Base-by-base conservation (phyloP, 2,329 filamentous ascomycete species). In the Aspergillus candidus region DNA sequence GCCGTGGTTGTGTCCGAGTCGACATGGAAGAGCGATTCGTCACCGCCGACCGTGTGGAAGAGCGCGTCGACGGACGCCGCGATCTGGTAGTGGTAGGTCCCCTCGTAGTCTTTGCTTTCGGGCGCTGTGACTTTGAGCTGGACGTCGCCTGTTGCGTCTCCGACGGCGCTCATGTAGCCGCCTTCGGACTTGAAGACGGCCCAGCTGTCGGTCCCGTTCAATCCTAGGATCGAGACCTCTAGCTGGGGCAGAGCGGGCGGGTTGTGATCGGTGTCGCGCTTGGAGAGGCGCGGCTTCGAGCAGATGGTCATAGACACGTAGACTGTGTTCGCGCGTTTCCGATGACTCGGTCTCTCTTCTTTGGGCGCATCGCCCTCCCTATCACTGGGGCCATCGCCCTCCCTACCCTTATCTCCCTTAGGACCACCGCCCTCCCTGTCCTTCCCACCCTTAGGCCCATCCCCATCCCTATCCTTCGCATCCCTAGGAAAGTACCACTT, bases 281-380 rank as follows among this genome's bases (percentile, higher is more conserved):
- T 70, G 33, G 77, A 78, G 33, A 75, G 72, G 14, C 67, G 62
- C 11, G 91, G 93, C 56, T 94, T 88, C 18, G 79, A 67, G 65
- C 93, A 98, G 1, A 87, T 90, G 53, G 89, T 97, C 35, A 89
- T 81, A 2, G 89, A 89, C 42, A 98, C 76, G 64, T 85, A 96
- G 3, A 97, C 72, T 2, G 69, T 78, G 34, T 67, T 72, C 12
- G 66, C 65, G 17, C 66, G 60, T 17, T 60, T 57, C 27, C 43
- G 53, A 32, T 57, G 38, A 44, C 56, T 51, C 14, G 54, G 54
- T 43, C 73, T 53, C 18, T 64, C 65, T 18, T 18, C 18, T 7
- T 27, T 27, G 8, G 22, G 22, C 7, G 4, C 6, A 27, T 27
- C 7, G 22, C 22, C 22, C 7, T 27, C 7, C 22, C 6, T 27